These are phyloP conservation scores for Lactarius psammicola DNA, from an alignment of 768 basidiomycete species.

Conservation along the genomic window DNA sequence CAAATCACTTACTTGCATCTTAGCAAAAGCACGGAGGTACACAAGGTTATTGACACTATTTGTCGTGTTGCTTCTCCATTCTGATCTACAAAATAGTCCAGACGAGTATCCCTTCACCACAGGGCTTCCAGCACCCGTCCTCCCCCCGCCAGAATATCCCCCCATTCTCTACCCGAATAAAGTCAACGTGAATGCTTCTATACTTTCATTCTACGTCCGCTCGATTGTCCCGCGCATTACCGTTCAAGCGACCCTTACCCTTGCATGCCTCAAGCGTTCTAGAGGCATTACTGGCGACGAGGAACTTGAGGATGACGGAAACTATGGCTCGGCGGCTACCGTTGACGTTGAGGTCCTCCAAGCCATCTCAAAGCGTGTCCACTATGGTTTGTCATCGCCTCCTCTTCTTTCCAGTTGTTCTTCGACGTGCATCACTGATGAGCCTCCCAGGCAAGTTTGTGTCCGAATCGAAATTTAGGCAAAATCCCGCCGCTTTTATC, in stretches of 20 bases:
- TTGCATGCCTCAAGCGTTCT: conserved; percentile 64
- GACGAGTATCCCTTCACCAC: conserved; percentile 96
- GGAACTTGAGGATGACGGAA: conserved; percentile 90
- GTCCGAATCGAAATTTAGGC: conserved; percentile 94
- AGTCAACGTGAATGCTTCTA: conserved; percentile 84
- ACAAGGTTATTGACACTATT: conserved; percentile 60
- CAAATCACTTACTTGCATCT: neutral
- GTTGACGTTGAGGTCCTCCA: conserved; percentile 97
- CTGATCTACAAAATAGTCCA: conserved; percentile 53
- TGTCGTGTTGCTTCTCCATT: neutral
- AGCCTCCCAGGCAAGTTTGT: conserved; percentile 86
- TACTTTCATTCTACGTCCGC: conserved; percentile 85
- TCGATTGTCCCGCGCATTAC: conserved; percentile 90
- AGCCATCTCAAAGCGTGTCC: conserved; percentile 96
- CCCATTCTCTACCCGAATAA: conserved; percentile 73
- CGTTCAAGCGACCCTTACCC: conserved; percentile 59
- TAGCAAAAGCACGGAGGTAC: conserved; percentile 93
- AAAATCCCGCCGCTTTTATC: conserved; percentile 82
- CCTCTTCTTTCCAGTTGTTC: neutral
- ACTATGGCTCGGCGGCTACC: conserved; percentile 94
- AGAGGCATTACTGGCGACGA: conserved; percentile 63
- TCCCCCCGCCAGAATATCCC: conserved; percentile 72
- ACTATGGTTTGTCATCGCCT: conserved; percentile 70
- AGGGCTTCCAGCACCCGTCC: conserved; percentile 77
- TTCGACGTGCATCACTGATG: conserved; percentile 7